Conservation (phyloP, 345 rosid species). For the Xanthoceras sorbifolium region DNA sequence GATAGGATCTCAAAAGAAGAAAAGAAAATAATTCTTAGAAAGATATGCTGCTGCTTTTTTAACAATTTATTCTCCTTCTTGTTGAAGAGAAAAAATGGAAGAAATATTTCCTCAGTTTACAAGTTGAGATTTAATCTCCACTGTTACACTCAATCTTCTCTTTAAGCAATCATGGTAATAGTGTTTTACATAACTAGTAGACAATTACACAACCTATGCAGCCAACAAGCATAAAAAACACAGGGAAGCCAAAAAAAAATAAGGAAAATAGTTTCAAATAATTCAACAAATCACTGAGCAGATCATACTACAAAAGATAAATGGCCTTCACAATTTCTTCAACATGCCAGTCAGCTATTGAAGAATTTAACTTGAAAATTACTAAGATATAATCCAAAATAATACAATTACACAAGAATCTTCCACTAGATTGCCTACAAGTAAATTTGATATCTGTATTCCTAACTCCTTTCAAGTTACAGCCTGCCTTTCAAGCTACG, state of each 20-base stretch:
- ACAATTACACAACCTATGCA: background rate
- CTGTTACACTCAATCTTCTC: background rate
- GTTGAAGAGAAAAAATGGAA: no score
- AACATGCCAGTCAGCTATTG: conserved; percentile 7
- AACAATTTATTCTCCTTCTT: no score
- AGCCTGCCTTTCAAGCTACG: conserved; percentile 33
- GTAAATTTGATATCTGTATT: conserved; percentile 29
- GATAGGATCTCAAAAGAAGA: no score
- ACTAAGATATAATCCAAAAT: conserved; percentile 27
- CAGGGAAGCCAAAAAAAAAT: background rate
- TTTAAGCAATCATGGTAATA: background rate
- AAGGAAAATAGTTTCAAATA: background rate
- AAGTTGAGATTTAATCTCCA: background rate
- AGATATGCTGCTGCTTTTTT: no score
- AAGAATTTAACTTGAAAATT: conserved; percentile 25
- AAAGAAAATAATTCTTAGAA: no score
- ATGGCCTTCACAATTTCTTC: conserved; percentile 3
- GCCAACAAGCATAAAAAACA: background rate
- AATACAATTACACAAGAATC: conserved; percentile 41
- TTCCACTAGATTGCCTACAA: conserved; percentile 35
- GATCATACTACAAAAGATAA: background rate
- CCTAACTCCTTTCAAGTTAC: conserved; percentile 39
- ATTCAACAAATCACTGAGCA: conserved; percentile 17
- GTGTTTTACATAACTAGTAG: background rate
- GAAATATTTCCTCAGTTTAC: background rate